Conservation (phyloP, 78 protist species). For the Dictyostelium capitatum region DNA sequence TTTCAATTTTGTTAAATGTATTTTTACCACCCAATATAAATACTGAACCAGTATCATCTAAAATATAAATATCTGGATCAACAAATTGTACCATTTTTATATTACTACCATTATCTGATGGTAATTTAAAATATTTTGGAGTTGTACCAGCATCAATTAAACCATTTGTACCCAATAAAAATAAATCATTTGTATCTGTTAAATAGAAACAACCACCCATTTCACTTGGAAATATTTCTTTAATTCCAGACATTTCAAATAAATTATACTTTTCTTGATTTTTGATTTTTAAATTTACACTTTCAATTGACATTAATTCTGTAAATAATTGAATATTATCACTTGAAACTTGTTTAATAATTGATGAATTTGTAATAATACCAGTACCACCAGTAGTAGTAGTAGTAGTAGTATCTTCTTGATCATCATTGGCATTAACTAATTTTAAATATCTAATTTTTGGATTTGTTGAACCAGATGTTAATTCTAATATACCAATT, state of each 20-base stretch:
- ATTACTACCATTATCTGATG: background rate
- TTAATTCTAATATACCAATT: constrained; percentile 39
- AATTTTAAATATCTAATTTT: constrained; percentile 18
- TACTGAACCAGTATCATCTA: background rate
- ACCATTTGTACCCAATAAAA: constrained; percentile 29
- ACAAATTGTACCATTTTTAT: background rate
- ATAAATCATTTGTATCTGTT: constrained; percentile 30
- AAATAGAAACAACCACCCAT: constrained; percentile 15
- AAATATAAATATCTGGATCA: constrained; percentile 30
- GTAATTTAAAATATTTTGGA: constrained; percentile 8
- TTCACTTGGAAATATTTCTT: background rate
- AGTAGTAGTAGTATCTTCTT: background rate
- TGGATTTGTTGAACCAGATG: background rate
- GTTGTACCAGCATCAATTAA: background rate
- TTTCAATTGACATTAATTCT: background rate
- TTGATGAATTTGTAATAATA: background rate
- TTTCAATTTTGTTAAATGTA: background rate
- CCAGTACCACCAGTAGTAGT: background rate
- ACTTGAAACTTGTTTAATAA: constrained; percentile 10
- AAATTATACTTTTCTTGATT: background rate
- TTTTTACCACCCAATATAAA: background rate
- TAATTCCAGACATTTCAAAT: background rate
- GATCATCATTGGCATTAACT: background rate
- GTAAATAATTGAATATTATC: background rate
- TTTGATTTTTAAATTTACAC: background rate